phyloP scores from a whole-genome alignment of 1,139 yeast genomes.

The Pichia sp. region DNA sequence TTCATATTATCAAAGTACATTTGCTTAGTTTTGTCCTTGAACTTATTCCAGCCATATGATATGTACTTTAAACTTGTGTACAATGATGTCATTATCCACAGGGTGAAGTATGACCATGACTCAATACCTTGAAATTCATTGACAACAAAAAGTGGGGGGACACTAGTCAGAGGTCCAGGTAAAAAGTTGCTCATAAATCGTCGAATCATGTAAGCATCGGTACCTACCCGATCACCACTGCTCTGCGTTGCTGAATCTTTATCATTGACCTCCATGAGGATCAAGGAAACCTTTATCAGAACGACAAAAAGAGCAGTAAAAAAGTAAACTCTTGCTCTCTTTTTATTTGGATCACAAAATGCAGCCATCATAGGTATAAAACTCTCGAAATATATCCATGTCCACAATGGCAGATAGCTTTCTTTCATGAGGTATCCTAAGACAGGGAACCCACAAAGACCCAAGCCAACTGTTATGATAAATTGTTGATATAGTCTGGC shows the following conservation, averaged over 20 bases:
- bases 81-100: slow-evolving; percentile 50
- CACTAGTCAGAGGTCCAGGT: neutral
- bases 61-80: neutral
- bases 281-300: neutral
- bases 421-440: neutral
- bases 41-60: slow-evolving; percentile 5
- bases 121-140: slow-evolving; percentile 30
- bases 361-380: neutral
- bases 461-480: neutral
- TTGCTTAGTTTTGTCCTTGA: slow-evolving; percentile 49
- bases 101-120: slow-evolving; percentile 58
- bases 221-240: neutral
- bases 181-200: neutral
- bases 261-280: neutral
- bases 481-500: neutral
- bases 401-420: neutral
- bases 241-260: neutral
- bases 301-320: neutral
- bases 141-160: neutral
- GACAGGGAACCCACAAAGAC: neutral
- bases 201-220: neutral
- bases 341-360: neutral
- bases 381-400: neutral
- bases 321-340: neutral
- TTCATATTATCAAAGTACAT: slow-evolving; percentile 61